Evolutionary conservation across 345 rosid genomes (phyloP).

Genomic region (Garcia nutans): DNA sequence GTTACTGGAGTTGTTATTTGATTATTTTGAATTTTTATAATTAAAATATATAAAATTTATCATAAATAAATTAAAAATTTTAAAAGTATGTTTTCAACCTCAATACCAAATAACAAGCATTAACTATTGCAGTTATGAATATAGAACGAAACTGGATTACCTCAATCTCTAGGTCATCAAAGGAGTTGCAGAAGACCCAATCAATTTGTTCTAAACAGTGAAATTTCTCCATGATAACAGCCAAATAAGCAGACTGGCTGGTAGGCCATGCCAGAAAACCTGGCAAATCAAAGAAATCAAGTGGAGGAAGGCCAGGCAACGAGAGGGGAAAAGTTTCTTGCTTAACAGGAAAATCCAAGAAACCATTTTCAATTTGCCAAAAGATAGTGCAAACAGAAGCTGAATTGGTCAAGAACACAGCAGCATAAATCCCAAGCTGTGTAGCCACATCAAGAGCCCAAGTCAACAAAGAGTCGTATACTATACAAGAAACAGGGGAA

Average conservation of each 20-base stretch:
- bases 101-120: no score
- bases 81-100: no score
- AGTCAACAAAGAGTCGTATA: constrained; percentile 46
- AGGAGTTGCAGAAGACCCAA: constrained; percentile 50
- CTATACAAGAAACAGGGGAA: constrained; percentile 36
- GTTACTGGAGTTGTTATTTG: no score
- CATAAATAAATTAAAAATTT: no score
- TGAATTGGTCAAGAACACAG: constrained; percentile 43
- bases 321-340: constrained; percentile 21
- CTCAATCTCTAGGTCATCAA: constrained; percentile 47
- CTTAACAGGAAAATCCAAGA: constrained; percentile 30
- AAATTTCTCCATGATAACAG: constrained; percentile 31
- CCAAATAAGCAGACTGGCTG: constrained; percentile 38
- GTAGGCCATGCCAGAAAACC: constrained; percentile 36
- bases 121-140: neutral
- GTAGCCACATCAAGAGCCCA: constrained; percentile 55
- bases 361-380: constrained; percentile 33
- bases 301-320: constrained; percentile 46
- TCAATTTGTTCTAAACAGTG: constrained; percentile 25
- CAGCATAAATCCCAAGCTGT: constrained; percentile 33
- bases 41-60: no score
- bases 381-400: constrained; percentile 47
- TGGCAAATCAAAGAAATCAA: constrained; percentile 36
- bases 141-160: constrained; percentile 18
- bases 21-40: no score